Evolutionary conservation across 2,329 filamentous ascomycete species (phyloP), one percentile per base, ranked within the genome.

Genomic region (Beauveria sp.): DNA sequence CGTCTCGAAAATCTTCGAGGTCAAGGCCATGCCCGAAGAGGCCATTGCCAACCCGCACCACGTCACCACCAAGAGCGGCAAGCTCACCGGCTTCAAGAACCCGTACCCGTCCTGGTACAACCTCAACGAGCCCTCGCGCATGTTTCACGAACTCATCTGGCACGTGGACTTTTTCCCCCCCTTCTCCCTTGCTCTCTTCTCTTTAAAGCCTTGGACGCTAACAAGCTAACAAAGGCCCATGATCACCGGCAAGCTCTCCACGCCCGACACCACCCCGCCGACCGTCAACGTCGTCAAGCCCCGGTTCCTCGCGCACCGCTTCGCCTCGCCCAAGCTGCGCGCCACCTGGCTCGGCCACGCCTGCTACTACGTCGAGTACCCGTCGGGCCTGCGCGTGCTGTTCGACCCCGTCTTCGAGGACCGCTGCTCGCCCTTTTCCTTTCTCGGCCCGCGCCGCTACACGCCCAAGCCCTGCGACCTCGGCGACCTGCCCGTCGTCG

Each of bases 271-370:
- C 8, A 81, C 81, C 10, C 81, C 82, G 26, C 84, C 87, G 10
- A 86, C 86, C 0, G 85, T 95, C 12, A 76, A 83, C 3, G 84
- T 93, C 20, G 81, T 80, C 61, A 83, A 81, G 64, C 90, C 91
- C 0, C 69, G 78, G 5, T 93, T 93, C 73, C 79, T 90, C 10
- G 74, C 84, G 1, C 77, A 77, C 16, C 84, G 90, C 60, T 74
- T 80, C 5, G 83, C 81, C 14, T 76, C 75, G 14, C 68, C 74
- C 20, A 79, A 82, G 46, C 81, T 98, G 26, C 86, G 92, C 59
- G 90, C 93, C 40, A 98, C 93, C 46, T 97, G 93, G 93, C 85
- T 98, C 2, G 93, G 93, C 42, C 93, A 98, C 73, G 93, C 93
- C 3, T 96, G 92, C 77, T 96, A 92, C 77, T 93, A 91, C 69